phyloP scores from a whole-genome alignment of 2,329 filamentous ascomycete species.

The Colletotrichum siamense region DNA sequence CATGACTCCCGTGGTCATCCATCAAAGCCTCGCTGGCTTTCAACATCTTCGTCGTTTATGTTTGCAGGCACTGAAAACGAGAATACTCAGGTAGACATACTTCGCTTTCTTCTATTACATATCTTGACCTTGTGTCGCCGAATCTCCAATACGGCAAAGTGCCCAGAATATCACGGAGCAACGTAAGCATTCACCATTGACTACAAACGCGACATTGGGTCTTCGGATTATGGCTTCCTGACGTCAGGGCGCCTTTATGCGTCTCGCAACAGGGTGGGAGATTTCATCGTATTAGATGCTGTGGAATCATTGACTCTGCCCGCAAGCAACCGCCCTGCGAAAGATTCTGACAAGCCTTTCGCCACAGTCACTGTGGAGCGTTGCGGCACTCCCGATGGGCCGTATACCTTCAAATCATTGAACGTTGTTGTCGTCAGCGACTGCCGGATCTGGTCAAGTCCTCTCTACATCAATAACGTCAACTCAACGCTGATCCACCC shows the following conservation, averaged over 20 bases:
- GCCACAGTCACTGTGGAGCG: neutral
- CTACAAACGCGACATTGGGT: neutral
- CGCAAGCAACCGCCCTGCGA: neutral
- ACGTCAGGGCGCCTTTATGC: neutral
- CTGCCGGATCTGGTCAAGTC: neutral
- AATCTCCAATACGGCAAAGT: neutral
- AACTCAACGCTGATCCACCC: neutral
- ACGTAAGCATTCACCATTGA: neutral
- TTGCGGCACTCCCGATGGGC: neutral
- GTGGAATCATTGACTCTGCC: neutral
- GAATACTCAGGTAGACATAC: neutral
- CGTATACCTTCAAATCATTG: neutral
- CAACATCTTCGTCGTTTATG: neutral
- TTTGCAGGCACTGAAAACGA: neutral
- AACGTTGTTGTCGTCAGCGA: neutral
- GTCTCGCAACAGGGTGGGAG: neutral
- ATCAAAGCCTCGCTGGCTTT: no score
- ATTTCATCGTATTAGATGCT: neutral
- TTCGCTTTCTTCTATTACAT: neutral
- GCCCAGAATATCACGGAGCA: neutral
- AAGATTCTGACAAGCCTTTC: neutral
- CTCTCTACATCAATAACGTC: neutral
- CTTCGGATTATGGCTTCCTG: neutral
- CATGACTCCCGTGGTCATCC: no score
- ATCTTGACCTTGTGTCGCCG: rapidly evolving